A percentile compares a stretch with the other conserved stretches of the same genome.
Conservation (phyloP, 73 alveolate genomes). For the Blepharisma stoltei region DNA sequence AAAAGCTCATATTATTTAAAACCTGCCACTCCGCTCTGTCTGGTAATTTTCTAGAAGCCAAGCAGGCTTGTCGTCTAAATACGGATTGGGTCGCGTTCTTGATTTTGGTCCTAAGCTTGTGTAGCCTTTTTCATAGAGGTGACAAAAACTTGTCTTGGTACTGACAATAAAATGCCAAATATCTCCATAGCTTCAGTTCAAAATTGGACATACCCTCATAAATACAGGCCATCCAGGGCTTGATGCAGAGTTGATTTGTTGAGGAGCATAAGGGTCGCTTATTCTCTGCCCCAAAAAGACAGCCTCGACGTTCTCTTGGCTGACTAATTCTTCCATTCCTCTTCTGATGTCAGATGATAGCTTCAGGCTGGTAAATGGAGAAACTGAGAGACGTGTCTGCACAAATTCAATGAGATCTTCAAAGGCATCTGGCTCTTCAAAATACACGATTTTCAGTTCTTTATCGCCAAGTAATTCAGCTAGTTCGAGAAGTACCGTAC, state of each 20-base stretch:
- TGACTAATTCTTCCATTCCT: slow-evolving; percentile 35
- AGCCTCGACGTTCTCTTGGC: slow-evolving; percentile 27
- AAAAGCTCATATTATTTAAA: not conserved
- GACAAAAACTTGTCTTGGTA: slow-evolving; percentile 35
- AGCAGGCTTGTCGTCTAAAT: slow-evolving; percentile 43
- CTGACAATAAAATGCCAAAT: slow-evolving; percentile 42
- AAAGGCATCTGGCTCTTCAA: slow-evolving; percentile 42
- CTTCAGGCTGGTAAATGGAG: slow-evolving; percentile 28
- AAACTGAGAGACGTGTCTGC: not conserved
- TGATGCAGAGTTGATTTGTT: slow-evolving; percentile 27
- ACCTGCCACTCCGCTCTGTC: slow-evolving; percentile 47
- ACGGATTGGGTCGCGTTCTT: slow-evolving; percentile 50
- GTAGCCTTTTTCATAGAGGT: slow-evolving; percentile 49
- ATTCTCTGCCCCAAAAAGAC: slow-evolving; percentile 51
- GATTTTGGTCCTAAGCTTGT: slow-evolving; percentile 43
- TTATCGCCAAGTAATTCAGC: not conserved
- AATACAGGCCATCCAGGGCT: slow-evolving; percentile 60
- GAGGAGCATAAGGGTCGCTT: slow-evolving; percentile 48
- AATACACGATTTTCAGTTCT: slow-evolving; percentile 32
- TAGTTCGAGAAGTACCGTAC: slow-evolving; percentile 50
- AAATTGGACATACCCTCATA: slow-evolving; percentile 49
- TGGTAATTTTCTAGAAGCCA: slow-evolving; percentile 30
- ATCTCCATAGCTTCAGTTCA: slow-evolving; percentile 47
- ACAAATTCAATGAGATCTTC: slow-evolving; percentile 35
- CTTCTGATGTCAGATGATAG: slow-evolving; percentile 33